Evolutionary conservation across 2,329 filamentous ascomycete species (phyloP), one percentile per base, ranked within the genome.

Genomic region (Blastomyces percursus): DNA sequence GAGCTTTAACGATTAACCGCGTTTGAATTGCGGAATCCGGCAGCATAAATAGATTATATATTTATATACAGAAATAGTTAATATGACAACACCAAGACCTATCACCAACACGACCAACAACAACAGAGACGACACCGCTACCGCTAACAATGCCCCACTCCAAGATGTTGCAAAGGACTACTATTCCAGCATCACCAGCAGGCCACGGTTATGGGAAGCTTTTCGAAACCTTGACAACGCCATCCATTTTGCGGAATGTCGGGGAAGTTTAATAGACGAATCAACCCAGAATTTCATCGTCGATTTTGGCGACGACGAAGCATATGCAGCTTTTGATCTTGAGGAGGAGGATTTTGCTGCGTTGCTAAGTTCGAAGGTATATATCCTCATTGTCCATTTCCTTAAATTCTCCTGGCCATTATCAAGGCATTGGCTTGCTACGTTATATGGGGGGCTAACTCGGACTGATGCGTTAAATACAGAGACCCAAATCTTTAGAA

Each of bases 401-500:
- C 4, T 60, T 60, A 21, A 2, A 50, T 60, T 1, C 32, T 11
- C 35, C 27, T 30, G 38, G 5, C 11, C 7, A 11, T 30, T n/a
- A 30, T 14, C 9, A 38, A 24, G 24, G 5, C 14, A 35, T 30
- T 16, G 38, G 14, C 42, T 32, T 48, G 56, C 14, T 32, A 7
- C 19, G 1, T 42, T 12, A 46, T 11, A 11, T 14, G 9, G 3
- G 9, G 40, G 30, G 27, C 16, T 38, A 38, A 38, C n/a, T 19
- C 7, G 24, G 8, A 54, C 50, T 60, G 6, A 38, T 52, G 2
- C n/a, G n/a, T 7, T 51, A 38, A 2, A 19, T 46, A 27, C 71
- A 81, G 68, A 76, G 79, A 62, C 78, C 81, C 2, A 74, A 73
- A 50, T 78, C 76, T 58, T 74, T 80, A 55, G 80, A 78, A 64